Conservation (phyloP, 176 grass and related monocot genomes). For the Puccinellia tenuiflora region DNA sequence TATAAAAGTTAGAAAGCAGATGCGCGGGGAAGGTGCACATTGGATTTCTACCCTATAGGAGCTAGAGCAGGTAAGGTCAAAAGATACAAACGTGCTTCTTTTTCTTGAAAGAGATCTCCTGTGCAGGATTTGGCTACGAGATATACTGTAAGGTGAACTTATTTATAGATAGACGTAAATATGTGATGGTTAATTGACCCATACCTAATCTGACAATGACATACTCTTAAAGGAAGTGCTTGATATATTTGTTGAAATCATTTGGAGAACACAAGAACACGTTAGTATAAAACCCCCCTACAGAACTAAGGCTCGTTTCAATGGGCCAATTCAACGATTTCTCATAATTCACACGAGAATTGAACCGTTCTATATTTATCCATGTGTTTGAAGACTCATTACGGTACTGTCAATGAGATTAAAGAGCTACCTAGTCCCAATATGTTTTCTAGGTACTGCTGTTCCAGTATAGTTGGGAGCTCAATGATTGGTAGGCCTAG, state of each 20-base stretch:
- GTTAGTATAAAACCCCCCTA: not conserved
- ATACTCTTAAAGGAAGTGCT: not conserved
- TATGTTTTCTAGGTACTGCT: not conserved
- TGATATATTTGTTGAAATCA: not conserved
- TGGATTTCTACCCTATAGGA: not conserved
- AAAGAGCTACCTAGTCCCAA: not conserved
- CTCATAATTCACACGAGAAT: not conserved
- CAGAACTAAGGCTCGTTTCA: not conserved
- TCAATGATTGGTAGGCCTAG: slow-evolving; percentile 28
- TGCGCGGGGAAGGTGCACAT: not conserved
- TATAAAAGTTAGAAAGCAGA: not conserved
- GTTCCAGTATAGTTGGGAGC: slow-evolving; percentile 26
- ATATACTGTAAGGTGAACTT: not conserved
- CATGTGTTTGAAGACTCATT: not conserved
- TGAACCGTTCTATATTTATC: not conserved
- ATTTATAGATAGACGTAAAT: not conserved
- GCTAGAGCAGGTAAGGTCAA: not conserved
- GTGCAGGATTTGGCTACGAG: not conserved
- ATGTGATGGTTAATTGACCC: not conserved
- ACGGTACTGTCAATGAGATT: not conserved
- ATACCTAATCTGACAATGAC: not conserved
- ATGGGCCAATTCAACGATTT: not conserved
- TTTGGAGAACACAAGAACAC: not conserved
- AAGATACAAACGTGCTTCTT: not conserved
- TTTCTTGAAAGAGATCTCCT: not conserved